These are phyloP conservation scores for Pseudonitzschia multiseries DNA, from an alignment of 108 stramenopile genomes.

Conservation along the genomic window DNA sequence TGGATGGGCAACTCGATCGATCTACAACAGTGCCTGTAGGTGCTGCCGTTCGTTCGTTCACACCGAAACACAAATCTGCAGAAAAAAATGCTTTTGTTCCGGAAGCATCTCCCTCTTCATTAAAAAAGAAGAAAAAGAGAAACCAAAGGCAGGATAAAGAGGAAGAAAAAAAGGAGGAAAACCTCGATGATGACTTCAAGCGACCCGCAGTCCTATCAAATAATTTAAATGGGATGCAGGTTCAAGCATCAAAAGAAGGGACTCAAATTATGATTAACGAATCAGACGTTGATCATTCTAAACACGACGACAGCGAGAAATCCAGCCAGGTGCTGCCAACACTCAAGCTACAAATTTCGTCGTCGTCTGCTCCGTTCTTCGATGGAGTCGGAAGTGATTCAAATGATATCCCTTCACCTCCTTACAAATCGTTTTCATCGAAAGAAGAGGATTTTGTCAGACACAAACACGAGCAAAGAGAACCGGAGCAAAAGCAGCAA, in stretches of 20 bases:
- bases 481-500: neutral
- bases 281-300: neutral
- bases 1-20: neutral
- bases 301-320: neutral
- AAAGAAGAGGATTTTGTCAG: neutral
- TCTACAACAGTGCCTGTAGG: slow-evolving; percentile 22
- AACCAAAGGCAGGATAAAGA: neutral
- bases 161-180: neutral
- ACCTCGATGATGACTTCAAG: neutral
- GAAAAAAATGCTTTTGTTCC: neutral
- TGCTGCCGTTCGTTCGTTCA: slow-evolving; percentile 18
- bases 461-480: neutral
- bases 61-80: neutral
- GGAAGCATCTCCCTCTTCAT: neutral
- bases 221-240: neutral
- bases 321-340: neutral
- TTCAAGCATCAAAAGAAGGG: neutral
- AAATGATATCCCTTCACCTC: slow-evolving; percentile 3
- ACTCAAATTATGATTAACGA: neutral
- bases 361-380: slow-evolving; percentile 7
- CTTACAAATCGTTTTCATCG: neutral
- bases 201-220: neutral
- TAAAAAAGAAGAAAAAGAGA: slow-evolving; percentile 3
- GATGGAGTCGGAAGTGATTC: slow-evolving; percentile 1
- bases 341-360: slow-evolving; percentile 5